Percentiles rank a stretch among this genome's conserved stretches.
Evolutionary conservation across 2,329 filamentous ascomycete genomes (phyloP).

Genomic region (Penicillium sp.): DNA sequence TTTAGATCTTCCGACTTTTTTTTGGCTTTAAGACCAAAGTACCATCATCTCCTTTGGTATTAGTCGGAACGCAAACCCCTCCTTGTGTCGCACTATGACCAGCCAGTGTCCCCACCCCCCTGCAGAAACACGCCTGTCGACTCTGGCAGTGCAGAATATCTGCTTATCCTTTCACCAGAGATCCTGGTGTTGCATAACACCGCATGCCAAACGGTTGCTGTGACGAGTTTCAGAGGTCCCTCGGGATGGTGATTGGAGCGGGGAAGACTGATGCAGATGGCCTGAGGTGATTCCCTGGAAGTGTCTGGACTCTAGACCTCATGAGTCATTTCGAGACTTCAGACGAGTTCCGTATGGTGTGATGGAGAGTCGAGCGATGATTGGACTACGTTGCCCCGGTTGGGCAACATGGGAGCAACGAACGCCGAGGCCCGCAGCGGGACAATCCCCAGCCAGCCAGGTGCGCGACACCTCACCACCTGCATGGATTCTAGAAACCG

Average conservation of each 20-base stretch:
- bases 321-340: slow-evolving; percentile 3
- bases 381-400: too few relatives aligned
- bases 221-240: slow-evolving; percentile 7
- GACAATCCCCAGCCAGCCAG: slow-evolving; percentile 11
- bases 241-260: slow-evolving; percentile 1
- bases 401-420: not conserved
- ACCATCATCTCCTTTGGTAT: not conserved
- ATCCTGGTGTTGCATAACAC: slow-evolving; percentile 3
- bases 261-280: too few relatives aligned
- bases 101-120: too few relatives aligned
- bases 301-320: not conserved
- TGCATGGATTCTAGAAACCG: slow-evolving; percentile 18
- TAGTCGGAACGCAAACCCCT: not conserved
- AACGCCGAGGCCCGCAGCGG: slow-evolving; percentile 14
- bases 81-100: not conserved
- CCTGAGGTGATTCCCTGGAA: too few relatives aligned
- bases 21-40: not conserved
- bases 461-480: slow-evolving; percentile 6
- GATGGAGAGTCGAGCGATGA: slow-evolving; percentile 10
- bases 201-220: slow-evolving; percentile 6
- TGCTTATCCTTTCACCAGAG: too few relatives aligned
- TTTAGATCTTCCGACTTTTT: not conserved
- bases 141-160: too few relatives aligned
- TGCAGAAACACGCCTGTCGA: not conserved
- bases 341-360: slow-evolving; percentile 8